phyloP scores from a whole-genome alignment of 768 basidiomycete genomes.

The Leccinum fibrillosum region DNA sequence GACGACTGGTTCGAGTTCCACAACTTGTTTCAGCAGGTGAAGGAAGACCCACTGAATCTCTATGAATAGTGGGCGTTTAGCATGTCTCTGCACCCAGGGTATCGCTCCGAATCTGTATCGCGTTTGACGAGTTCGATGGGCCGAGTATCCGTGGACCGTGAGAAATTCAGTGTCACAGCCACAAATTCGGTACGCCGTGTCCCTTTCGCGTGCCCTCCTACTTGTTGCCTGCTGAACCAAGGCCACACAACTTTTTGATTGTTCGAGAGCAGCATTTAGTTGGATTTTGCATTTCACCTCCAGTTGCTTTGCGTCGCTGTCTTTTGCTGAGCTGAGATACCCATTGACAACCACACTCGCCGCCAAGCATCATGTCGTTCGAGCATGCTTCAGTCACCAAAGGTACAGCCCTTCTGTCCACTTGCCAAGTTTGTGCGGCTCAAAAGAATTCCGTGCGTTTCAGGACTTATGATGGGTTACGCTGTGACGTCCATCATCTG shows the following conservation, averaged over 20 bases:
- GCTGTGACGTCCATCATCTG: conserved; percentile 71
- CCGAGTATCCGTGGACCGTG: neutral
- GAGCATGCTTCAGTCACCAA: conserved; percentile 83
- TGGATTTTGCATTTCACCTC: neutral
- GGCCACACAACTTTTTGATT: neutral
- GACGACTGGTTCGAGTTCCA: neutral
- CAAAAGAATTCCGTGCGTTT: neutral
- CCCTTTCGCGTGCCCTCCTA: neutral
- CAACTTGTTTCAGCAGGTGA: neutral
- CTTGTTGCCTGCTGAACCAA: neutral
- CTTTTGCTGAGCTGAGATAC: neutral
- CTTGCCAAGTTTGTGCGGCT: conserved; percentile 2
- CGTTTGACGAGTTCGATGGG: too few species aligned
- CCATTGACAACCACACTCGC: neutral
- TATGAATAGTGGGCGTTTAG: neutral
- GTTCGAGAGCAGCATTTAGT: neutral
- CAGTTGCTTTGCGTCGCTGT: neutral
- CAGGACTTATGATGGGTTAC: conserved; percentile 74
- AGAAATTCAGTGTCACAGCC: conserved; percentile 7
- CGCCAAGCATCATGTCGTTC: conserved; percentile 56
- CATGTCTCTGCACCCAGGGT: neutral
- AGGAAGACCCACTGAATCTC: neutral
- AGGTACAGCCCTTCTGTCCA: conserved; percentile 42
- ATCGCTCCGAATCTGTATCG: neutral
- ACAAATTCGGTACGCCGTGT: neutral